A percentile compares a stretch with the other conserved stretches of the same genome.
phyloP scores from a whole-genome alignment of 257 asterid species.

The Nicotiana attenuata region DNA sequence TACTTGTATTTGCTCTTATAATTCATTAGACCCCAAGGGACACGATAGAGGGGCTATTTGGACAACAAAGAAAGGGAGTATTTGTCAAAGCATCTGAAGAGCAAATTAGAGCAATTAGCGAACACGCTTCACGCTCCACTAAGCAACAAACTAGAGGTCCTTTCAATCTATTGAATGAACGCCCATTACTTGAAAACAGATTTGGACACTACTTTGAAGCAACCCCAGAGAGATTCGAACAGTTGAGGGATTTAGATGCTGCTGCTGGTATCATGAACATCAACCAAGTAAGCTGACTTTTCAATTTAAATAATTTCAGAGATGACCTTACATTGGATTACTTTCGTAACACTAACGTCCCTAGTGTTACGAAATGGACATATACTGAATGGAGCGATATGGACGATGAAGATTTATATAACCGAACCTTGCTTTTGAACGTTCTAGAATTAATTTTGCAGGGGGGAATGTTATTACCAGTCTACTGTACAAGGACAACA shows the following conservation, averaged over 20 bases:
- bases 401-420: no score
- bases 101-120: constrained; percentile 37
- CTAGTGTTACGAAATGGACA: no score
- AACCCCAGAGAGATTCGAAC: constrained; percentile 22
- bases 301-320: no score
- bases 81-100: constrained; percentile 31
- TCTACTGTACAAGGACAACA: no score
- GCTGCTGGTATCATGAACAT: constrained; percentile 39
- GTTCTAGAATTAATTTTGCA: background rate
- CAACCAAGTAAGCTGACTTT: constrained; percentile 21
- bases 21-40: constrained; percentile 25
- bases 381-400: no score
- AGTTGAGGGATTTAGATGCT: constrained; percentile 27
- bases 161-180: constrained; percentile 25
- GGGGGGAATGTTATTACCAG: constrained; percentile 48
- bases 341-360: no score
- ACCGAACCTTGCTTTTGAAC: no score
- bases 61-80: constrained; percentile 28
- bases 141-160: constrained; percentile 23
- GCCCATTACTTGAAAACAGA: constrained; percentile 17
- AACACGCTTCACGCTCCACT: constrained; percentile 15
- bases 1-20: no score
- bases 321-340: no score
- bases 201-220: constrained; percentile 34
- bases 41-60: constrained; percentile 23